These are phyloP conservation scores for Lodderomyces pseudojiufengensis DNA, from an alignment of 1,139 yeast genomes.

Conservation along the genomic window DNA sequence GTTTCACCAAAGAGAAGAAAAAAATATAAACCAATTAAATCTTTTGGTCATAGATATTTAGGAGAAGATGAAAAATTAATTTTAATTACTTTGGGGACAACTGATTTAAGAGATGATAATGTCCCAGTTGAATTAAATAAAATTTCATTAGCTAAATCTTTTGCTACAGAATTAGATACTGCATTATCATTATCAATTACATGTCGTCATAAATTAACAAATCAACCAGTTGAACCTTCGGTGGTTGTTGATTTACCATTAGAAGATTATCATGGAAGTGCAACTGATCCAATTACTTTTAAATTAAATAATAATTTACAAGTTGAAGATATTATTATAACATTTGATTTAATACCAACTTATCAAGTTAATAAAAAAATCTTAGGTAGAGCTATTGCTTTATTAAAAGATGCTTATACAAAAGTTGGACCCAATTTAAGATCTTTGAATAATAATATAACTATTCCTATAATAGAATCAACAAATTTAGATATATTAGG, in stretches of 20 bases:
- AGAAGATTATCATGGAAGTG: conserved; percentile 71
- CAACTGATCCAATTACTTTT: conserved; percentile 81
- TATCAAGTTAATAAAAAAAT: conserved; percentile 55
- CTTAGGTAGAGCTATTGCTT: conserved; percentile 84
- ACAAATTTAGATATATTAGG: conserved; percentile 76
- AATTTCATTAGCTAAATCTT: conserved; percentile 71
- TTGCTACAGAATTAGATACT: conserved; percentile 80
- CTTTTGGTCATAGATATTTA: conserved; percentile 82
- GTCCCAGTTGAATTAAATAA: conserved; percentile 70
- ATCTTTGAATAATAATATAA: conserved; percentile 62
- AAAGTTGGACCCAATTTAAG: conserved; percentile 68
- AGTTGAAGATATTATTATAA: conserved; percentile 56
- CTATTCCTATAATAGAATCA: conserved; percentile 76
- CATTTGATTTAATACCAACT: conserved; percentile 92
- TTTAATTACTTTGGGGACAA: conserved; percentile 79
- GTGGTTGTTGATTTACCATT: conserved; percentile 76
- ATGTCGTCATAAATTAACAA: conserved; percentile 43
- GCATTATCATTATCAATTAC: conserved; percentile 77
- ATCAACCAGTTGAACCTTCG: conserved; percentile 56
- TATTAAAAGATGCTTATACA: conserved; percentile 61
- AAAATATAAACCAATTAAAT: conserved; percentile 56
- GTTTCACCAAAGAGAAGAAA: conserved; percentile 28
- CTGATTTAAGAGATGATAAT: conserved; percentile 61
- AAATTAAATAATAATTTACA: conserved; percentile 50
- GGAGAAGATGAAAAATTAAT: conserved; percentile 62